These are phyloP conservation scores for Rosa hybrid DNA, from an alignment of 331 rosid species.

Conservation along the genomic window DNA sequence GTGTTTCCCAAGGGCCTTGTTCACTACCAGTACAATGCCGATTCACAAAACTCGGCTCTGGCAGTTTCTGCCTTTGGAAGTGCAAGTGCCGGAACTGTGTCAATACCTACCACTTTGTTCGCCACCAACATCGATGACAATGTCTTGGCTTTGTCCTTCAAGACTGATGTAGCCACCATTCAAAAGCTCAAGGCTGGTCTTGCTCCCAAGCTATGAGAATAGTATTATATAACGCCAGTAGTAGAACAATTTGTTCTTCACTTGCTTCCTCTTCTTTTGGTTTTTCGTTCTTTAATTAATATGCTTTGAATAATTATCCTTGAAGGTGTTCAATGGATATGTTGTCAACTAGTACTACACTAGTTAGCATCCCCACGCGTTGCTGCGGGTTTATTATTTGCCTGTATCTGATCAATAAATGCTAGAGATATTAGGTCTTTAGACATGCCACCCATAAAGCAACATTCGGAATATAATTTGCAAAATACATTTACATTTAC, in stretches of 20 bases:
- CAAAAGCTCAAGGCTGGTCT: slow-evolving; percentile 28
- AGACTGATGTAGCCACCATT: slow-evolving; percentile 27
- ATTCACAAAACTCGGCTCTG: not conserved
- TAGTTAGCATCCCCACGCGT: too few relatives aligned
- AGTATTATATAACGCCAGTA: too few relatives aligned
- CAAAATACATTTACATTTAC: not conserved
- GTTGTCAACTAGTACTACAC: too few relatives aligned
- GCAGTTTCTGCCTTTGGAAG: slow-evolving; percentile 30
- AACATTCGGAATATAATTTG: not conserved
- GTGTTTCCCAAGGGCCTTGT: slow-evolving; percentile 25
- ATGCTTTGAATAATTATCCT: too few relatives aligned
- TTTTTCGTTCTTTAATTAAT: too few relatives aligned
- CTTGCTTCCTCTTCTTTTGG: too few relatives aligned
- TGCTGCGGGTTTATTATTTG: too few relatives aligned
- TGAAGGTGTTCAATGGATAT: too few relatives aligned
- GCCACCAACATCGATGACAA: slow-evolving; percentile 19
- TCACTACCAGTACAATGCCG: slow-evolving; percentile 25
- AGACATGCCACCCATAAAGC: too few relatives aligned
- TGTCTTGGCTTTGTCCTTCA: slow-evolving; percentile 24
- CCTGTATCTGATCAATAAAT: too few relatives aligned
- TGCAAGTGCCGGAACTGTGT: slow-evolving; percentile 28
- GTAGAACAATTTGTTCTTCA: too few relatives aligned
- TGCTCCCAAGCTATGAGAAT: slow-evolving; percentile 7
- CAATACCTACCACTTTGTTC: slow-evolving; percentile 20
- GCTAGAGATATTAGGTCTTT: too few relatives aligned